phyloP scores from a whole-genome alignment of 352 stramenopile genomes.

The Pythium rhizo-oryzae region DNA sequence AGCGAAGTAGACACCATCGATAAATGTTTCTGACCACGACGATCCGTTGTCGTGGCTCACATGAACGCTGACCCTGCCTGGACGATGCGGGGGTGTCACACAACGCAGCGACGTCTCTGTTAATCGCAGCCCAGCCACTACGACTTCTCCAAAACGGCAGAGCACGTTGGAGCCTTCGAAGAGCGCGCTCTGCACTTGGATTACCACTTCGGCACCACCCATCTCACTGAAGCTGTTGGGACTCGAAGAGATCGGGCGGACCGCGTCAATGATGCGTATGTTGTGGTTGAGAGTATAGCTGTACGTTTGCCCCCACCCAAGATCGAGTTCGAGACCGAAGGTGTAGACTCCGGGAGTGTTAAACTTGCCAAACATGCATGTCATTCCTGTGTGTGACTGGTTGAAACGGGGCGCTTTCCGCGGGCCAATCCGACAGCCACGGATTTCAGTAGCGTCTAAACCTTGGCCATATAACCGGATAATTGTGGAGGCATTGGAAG shows the following conservation, averaged over 20 bases:
- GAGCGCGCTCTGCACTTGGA: slow-evolving; percentile 21
- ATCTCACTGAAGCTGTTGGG: slow-evolving; percentile 45
- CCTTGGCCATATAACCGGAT: slow-evolving; percentile 6
- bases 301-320: neutral
- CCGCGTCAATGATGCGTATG: slow-evolving; percentile 9
- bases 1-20: slow-evolving; percentile 5
- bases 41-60: slow-evolving; percentile 24
- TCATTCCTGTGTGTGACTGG: neutral
- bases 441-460: slow-evolving; percentile 5
- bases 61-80: slow-evolving; percentile 7
- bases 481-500: slow-evolving; percentile 4
- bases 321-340: slow-evolving; percentile 11
- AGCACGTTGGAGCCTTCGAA: slow-evolving; percentile 12
- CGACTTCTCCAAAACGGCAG: slow-evolving; percentile 24
- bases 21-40: slow-evolving; percentile 16
- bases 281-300: neutral
- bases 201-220: slow-evolving; percentile 41
- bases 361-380: slow-evolving; percentile 15
- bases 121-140: slow-evolving; percentile 6
- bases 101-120: slow-evolving; percentile 18
- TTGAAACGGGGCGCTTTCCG: neutral
- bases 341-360: neutral
- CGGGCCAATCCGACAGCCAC: slow-evolving; percentile 10
- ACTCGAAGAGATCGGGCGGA: slow-evolving; percentile 6
- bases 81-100: slow-evolving; percentile 10